A percentile compares a stretch with the other conserved stretches of the same genome.
Evolutionary conservation across 345 rosid species (phyloP).

Genomic region (Hypericum androsaemum): DNA sequence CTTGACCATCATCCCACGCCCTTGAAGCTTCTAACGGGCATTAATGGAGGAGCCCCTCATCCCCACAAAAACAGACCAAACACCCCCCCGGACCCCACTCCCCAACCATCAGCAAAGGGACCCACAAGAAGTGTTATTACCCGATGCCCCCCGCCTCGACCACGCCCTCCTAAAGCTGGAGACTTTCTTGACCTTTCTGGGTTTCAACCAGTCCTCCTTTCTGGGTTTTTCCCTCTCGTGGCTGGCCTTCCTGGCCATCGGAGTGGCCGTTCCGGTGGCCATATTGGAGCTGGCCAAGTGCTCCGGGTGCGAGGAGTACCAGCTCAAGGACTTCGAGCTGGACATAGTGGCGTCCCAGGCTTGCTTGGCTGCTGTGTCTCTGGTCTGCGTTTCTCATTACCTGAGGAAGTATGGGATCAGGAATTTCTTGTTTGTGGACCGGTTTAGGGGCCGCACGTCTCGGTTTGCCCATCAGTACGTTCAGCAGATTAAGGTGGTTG

Average conservation of each 20-base stretch:
- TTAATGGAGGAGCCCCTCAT: neutral
- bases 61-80: constrained; percentile 9
- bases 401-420: constrained; percentile 66
- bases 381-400: constrained; percentile 66
- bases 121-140: neutral
- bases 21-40: neutral
- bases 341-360: constrained; percentile 72
- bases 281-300: constrained; percentile 54
- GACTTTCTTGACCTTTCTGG: constrained; percentile 43
- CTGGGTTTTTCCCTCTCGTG: constrained; percentile 45
- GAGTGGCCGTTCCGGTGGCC: constrained; percentile 52
- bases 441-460: constrained; percentile 41
- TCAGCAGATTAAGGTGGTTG: constrained; percentile 53
- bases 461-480: constrained; percentile 41
- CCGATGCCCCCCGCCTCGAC: constrained; percentile 32
- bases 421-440: constrained; percentile 72
- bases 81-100: constrained; percentile 34
- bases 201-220: constrained; percentile 54
- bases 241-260: constrained; percentile 46
- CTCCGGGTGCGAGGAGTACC: constrained; percentile 41
- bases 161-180: constrained; percentile 38
- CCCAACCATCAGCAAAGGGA: constrained; percentile 17
- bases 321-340: constrained; percentile 60
- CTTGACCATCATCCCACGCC: neutral
- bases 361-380: constrained; percentile 61